These are phyloP conservation scores for Metschnikowia santaceciliae DNA, from an alignment of 805 yeast species.

Conservation along the genomic window DNA sequence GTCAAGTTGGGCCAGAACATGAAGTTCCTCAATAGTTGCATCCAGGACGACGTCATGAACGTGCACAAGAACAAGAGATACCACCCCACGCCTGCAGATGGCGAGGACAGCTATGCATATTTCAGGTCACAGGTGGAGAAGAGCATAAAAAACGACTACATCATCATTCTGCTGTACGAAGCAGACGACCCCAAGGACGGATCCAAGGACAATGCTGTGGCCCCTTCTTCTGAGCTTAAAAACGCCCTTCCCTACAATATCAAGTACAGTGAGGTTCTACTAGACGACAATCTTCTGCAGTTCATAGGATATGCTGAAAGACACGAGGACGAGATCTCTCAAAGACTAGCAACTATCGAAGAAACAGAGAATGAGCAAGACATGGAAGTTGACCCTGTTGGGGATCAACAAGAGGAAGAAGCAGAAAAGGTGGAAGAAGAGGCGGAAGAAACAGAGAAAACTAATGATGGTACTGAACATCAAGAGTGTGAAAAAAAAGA, in stretches of 20 bases:
- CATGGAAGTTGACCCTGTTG: background rate
- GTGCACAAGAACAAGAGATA: conserved; percentile 26
- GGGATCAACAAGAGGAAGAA: background rate
- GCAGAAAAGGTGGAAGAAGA: background rate
- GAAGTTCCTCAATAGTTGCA: conserved; percentile 29
- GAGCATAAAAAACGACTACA: conserved; percentile 28
- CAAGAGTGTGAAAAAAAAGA: too few relatives aligned
- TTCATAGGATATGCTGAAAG: conserved; percentile 17
- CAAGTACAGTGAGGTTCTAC: conserved; percentile 22
- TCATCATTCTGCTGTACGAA: conserved; percentile 25
- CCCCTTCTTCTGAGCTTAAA: conserved; percentile 23
- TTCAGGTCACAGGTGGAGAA: conserved; percentile 23
- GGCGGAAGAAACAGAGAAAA: background rate
- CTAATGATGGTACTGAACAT: background rate
- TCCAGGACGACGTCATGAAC: conserved; percentile 25
- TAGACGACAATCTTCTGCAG: conserved; percentile 26
- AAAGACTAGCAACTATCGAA: conserved; percentile 1
- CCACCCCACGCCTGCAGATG: conserved; percentile 24
- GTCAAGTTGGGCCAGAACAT: conserved; percentile 35
- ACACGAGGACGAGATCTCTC: conserved; percentile 12
- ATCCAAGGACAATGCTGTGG: conserved; percentile 6
- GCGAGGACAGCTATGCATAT: conserved; percentile 16
- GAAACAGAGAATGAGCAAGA: background rate
- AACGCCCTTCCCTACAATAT: conserved; percentile 31
- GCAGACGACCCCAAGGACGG: conserved; percentile 13